These are phyloP conservation scores for Aspergillus steynii DNA, from an alignment of 495 filamentous ascomycete genomes.

Conservation along the genomic window DNA sequence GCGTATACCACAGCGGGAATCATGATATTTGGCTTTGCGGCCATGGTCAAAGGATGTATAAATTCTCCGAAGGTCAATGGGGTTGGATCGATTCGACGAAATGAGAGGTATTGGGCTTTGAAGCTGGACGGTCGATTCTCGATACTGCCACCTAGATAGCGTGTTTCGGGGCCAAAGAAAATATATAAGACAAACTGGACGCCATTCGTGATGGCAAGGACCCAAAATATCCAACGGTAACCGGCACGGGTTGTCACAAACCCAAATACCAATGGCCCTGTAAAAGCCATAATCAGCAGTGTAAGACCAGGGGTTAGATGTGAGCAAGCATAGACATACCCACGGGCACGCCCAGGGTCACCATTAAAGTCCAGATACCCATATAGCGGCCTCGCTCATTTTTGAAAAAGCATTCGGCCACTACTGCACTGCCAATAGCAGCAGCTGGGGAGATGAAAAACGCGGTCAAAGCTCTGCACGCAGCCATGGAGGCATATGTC, in stretches of 20 bases:
- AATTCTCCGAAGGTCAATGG: conserved; percentile 50
- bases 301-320: conserved; percentile 25
- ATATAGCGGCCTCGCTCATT: conserved; percentile 44
- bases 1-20: conserved; percentile 52
- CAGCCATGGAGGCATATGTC: conserved; percentile 42
- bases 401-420: conserved; percentile 47
- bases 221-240: conserved; percentile 49
- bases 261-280: conserved; percentile 49
- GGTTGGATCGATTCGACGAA: conserved; percentile 49
- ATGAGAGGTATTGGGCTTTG: conserved; percentile 39
- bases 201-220: conserved; percentile 50
- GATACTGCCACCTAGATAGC: conserved; percentile 37
- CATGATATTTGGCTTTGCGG: conserved; percentile 38
- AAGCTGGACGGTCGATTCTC: conserved; percentile 31
- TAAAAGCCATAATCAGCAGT: neutral
- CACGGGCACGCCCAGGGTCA: conserved; percentile 45
- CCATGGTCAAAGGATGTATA: conserved; percentile 43
- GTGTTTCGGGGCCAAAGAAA: conserved; percentile 56
- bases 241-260: conserved; percentile 45
- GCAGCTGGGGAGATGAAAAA: conserved; percentile 26
- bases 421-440: conserved; percentile 48
- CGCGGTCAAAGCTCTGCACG: conserved; percentile 27
- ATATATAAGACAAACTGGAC: conserved; percentile 55
- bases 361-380: conserved; percentile 49
- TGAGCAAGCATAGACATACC: conserved; percentile 21